Base-by-base conservation (phyloP, 768 basidiomycete species). In the Leccinum ochraceum region DNA sequence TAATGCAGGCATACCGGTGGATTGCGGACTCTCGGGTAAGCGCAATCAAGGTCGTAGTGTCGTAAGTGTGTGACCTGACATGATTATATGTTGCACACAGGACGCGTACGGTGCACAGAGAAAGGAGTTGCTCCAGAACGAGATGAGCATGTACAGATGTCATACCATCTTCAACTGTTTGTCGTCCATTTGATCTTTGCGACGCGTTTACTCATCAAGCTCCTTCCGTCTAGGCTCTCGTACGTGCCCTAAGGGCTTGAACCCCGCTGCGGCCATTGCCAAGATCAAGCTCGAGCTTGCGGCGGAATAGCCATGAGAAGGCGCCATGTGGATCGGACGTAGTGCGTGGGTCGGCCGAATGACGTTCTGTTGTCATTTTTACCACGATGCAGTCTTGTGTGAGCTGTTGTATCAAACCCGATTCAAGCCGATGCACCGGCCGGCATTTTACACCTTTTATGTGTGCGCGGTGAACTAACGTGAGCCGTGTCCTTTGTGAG, bases 1-100 rank as follows among this genome's bases (percentile, higher is more conserved):
- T 98, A 68, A 94, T 98, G 94, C 92, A 94, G 68, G 94, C 94
- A 0, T 97, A 98, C 77, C 82, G 95, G 66, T 98, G 96, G 96
- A 96, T 99, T 71, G 95, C 95, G 1, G 96, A 98, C 73, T 96
- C 94, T 52, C 81, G 96, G 67, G 93, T 93, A 65, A 58, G 88
- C 80, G 92, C 92, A 65, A 58, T 87, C 80, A 6, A 48, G n/a
- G 4, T 11, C 42, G 10, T 20, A 6, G 42, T 49, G 0, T 37
- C 34, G 4, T 8, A 20, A 24, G 5, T 24, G 11, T 10, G 26
- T 51, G 32, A 46, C 42, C 62, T 58, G 20, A 56, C 61, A 17
- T 4, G 36, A 22, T 42, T 6, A 7, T 16, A 44, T 9, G 14
- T 54, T 20, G 17, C 3, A 14, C 42, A 8, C 66, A 93, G 88